Base-by-base conservation (phyloP, 129 eudicot species). In the Flaveria robusta region DNA sequence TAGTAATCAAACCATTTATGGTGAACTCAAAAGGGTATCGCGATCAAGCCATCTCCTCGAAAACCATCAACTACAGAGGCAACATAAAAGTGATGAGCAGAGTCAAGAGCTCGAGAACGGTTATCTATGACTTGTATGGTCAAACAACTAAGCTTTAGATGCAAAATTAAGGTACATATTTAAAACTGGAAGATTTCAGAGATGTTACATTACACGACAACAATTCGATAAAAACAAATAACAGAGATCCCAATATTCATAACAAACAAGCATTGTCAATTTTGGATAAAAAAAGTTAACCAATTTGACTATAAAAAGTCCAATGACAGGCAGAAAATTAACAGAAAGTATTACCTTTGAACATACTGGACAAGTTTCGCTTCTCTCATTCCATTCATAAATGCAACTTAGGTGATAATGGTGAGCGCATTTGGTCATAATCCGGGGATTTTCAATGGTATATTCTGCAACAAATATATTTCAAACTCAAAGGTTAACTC, bases 321-420 rank as follows among this genome's bases (percentile, higher is more conserved):
- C 70, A 79, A 37, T 18, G 18, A 29, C 20, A 24, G 47, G 46
- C 9, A 24, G 7, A 64, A 72, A 22, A 78, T 55, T 2, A 7
- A 68, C 6, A 49, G 7, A 58, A 62, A 59, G 18, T 5, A 27
- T 79, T 74, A 80, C 83, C 83, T 80, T 67, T 1, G 83, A 80
- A 80, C 83, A 80, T 42, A 80, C 74, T 19, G 83, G 83, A 29
- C 83, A 80, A 1, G 83, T 80, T 80, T 80, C 79, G 42, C 83
- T 80, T 80, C 83, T 80, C 64, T 80, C 83, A 31, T 74, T 80
- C 83, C 83, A 80, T 66, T 80, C 83, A 15, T 80, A 80, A 59
- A 80, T 74, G 63, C 83, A 80, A 29, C 83, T 75, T 46, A 80
- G 60, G 54, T 80, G 83, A 80, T 73, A 80, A 74, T 80, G 83